phyloP scores from a whole-genome alignment of 768 basidiomycete species.

The Scleroderma bovista region DNA sequence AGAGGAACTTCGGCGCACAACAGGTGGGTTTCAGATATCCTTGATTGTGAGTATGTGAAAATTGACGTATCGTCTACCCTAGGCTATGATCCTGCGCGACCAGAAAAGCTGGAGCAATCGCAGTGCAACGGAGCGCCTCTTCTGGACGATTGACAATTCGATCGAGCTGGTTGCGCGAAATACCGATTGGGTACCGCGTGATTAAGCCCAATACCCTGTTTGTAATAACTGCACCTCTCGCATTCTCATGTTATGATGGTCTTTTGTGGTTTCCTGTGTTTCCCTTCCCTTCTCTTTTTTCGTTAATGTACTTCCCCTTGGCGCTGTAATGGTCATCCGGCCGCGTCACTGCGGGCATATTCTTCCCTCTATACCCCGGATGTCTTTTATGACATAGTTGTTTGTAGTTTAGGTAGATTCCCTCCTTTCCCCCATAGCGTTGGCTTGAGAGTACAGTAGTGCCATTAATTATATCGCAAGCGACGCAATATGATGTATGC shows the following conservation, averaged over 20 bases:
- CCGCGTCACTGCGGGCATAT: constrained; percentile 9
- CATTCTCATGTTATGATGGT: background rate
- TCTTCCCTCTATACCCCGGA: constrained; percentile 2
- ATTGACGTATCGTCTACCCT: constrained; percentile 4
- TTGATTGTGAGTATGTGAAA: background rate
- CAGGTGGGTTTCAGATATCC: constrained; percentile 51
- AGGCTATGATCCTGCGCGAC: constrained; percentile 95
- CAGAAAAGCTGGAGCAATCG: constrained; percentile 95
- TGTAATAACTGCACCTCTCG: background rate
- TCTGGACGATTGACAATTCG: constrained; percentile 90
- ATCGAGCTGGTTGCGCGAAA: constrained; percentile 82
- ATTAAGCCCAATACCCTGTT: constrained; percentile 4
- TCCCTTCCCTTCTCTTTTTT: constrained; percentile 1
- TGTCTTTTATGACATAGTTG: constrained; percentile 11
- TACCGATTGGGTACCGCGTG: constrained; percentile 80
- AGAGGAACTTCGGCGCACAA: constrained; percentile 94
- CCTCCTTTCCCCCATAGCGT: constrained; percentile 4
- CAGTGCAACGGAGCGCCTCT: constrained; percentile 85
- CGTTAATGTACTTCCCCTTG: constrained; percentile 15
- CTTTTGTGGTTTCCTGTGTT: background rate
- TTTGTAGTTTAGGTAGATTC: constrained; percentile 16
- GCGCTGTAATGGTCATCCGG: constrained; percentile 18
- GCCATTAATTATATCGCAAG: constrained; percentile 13
- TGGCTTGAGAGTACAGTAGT: constrained; percentile 14
- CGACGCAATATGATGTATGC: constrained; percentile 6